Percentiles rank a stretch among this genome's conserved stretches.
Conservation (phyloP, 352 stramenopile genomes). For the Phytophthora capsici region DNA sequence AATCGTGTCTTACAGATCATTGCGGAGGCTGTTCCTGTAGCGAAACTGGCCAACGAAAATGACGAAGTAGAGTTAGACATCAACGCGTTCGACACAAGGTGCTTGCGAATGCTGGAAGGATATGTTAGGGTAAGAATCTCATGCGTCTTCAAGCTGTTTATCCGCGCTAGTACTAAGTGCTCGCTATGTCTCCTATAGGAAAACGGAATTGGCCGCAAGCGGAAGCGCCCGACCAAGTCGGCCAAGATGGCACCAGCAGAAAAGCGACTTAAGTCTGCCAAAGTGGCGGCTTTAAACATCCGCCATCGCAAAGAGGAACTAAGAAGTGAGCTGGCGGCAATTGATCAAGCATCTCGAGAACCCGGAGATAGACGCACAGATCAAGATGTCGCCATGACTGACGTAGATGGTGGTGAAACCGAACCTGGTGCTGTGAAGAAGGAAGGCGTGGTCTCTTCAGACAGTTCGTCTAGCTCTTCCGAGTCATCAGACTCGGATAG, state of each 20-base stretch:
- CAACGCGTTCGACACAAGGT: constrained; percentile 88
- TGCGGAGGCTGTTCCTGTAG: constrained; percentile 83
- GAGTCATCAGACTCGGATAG: constrained; percentile 86
- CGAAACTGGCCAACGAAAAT: constrained; percentile 84
- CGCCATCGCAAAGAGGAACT: constrained; percentile 74
- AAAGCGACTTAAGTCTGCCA: constrained; percentile 83
- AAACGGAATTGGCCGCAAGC: constrained; percentile 88
- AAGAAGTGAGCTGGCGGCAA: constrained; percentile 79
- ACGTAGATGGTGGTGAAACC: constrained; percentile 44
- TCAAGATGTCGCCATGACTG: constrained; percentile 60
- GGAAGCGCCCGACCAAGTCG: constrained; percentile 73
- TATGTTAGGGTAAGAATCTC: constrained; percentile 84
- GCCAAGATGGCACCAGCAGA: constrained; percentile 59
- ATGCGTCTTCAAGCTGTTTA: constrained; percentile 27
- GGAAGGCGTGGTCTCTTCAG: constrained; percentile 48
- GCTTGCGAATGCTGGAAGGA: constrained; percentile 89
- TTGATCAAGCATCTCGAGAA: constrained; percentile 51
- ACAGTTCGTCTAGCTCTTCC: constrained; percentile 82
- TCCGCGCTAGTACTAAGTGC: constrained; percentile 24
- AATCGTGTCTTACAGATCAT: constrained; percentile 91
- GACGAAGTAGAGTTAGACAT: constrained; percentile 92
- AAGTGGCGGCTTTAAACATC: constrained; percentile 84
- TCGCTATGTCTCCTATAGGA: constrained; percentile 56
- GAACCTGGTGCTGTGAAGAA: constrained; percentile 45
- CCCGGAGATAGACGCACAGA: constrained; percentile 37